phyloP scores from a whole-genome alignment of 164 flowering plant genomes.

The Brasenia schreberi region DNA sequence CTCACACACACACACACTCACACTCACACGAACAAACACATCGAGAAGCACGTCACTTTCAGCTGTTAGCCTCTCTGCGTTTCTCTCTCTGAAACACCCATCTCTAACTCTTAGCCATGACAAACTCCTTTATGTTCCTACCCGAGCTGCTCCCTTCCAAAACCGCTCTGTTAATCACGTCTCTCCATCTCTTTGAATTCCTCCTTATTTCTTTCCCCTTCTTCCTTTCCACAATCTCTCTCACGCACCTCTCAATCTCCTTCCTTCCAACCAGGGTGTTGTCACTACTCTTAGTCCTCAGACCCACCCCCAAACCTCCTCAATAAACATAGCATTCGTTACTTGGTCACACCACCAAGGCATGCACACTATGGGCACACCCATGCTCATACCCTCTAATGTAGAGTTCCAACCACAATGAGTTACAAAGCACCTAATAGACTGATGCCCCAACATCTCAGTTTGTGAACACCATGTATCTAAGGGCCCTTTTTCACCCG shows the following conservation, averaged over 20 bases:
- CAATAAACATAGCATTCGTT: slow-evolving; percentile 32
- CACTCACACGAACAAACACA: too few species aligned
- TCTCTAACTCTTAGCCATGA: too few species aligned
- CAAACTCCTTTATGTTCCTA: slow-evolving; percentile 15
- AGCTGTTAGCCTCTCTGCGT: too few species aligned
- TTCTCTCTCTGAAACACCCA: too few species aligned
- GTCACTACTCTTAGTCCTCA: slow-evolving; percentile 12
- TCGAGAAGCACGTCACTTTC: too few species aligned
- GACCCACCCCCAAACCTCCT: slow-evolving; percentile 37
- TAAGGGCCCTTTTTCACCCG: slow-evolving; percentile 17
- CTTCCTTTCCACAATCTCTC: slow-evolving; percentile 17
- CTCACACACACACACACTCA: too few species aligned
- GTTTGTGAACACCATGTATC: slow-evolving; percentile 11
- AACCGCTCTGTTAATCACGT: slow-evolving; percentile 11
- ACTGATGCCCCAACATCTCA: slow-evolving; percentile 9
- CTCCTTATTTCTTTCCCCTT: slow-evolving; percentile 9
- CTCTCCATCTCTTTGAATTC: slow-evolving; percentile 10
- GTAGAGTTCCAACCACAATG: slow-evolving; percentile 59
- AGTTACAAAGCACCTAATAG: slow-evolving; percentile 27
- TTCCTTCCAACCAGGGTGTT: slow-evolving; percentile 15
- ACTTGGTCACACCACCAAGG: slow-evolving; percentile 47
- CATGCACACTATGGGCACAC: slow-evolving; percentile 41
- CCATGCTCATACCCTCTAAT: slow-evolving; percentile 29
- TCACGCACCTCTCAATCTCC: slow-evolving; percentile 13
- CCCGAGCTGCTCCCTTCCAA: slow-evolving; percentile 18